Conservation (phyloP, 306 rosid species). For the Fragaria vesca region DNA sequence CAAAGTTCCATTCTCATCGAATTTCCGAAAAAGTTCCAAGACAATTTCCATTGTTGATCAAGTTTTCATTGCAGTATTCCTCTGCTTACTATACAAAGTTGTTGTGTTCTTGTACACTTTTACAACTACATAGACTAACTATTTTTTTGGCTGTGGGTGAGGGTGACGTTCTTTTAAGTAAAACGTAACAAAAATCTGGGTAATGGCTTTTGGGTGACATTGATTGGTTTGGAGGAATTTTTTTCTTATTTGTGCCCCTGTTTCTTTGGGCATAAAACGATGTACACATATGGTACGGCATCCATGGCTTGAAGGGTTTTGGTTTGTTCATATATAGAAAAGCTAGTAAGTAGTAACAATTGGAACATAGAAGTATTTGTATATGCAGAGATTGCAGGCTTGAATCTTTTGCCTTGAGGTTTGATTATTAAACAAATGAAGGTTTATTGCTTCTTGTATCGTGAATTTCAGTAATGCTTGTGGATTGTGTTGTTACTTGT, state of each 20-base stretch:
- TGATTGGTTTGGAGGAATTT: not conserved
- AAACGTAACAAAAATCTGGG: not conserved
- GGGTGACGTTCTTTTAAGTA: not conserved
- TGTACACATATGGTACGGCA: not conserved
- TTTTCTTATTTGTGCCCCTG: not conserved
- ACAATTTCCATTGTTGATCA: conserved; percentile 57
- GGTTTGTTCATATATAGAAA: conserved; percentile 7
- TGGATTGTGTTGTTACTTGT: not conserved
- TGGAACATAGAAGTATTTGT: not conserved
- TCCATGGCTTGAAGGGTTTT: conserved; percentile 16
- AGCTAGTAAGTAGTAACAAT: not conserved
- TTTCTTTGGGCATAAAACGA: not conserved
- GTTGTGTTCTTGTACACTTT: conserved; percentile 31
- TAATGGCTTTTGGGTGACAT: not conserved
- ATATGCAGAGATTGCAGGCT: not conserved
- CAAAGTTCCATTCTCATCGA: conserved; percentile 33
- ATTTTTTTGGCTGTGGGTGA: not conserved
- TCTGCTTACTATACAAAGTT: conserved; percentile 46
- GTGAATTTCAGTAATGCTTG: not conserved
- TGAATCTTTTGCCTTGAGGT: not conserved
- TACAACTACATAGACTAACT: not conserved
- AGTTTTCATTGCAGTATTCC: conserved; percentile 41
- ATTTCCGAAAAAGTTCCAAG: conserved; percentile 24
- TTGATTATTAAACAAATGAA: not conserved
- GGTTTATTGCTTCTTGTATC: not conserved